These are phyloP conservation scores for Trichoderma koningiopsis DNA, from an alignment of 2,329 filamentous ascomycete genomes.

Conservation along the genomic window DNA sequence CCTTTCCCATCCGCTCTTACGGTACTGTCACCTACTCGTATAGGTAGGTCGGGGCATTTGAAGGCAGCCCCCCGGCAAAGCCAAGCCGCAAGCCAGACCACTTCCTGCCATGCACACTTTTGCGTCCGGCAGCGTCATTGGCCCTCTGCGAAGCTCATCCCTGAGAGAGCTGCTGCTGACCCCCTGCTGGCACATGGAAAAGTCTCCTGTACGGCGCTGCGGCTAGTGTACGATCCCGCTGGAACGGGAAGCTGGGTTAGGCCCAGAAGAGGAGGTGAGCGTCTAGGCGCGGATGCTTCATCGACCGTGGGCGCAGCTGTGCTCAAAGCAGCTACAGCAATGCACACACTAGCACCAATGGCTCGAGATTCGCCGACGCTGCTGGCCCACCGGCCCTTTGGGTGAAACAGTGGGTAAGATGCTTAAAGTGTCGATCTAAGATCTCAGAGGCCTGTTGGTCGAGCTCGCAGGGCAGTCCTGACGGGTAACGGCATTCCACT, in stretches of 20 bases:
- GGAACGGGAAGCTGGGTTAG: slow-evolving; percentile 26
- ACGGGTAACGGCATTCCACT: too few species aligned
- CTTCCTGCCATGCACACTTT: slow-evolving; percentile 2
- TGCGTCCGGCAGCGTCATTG: slow-evolving; percentile 8
- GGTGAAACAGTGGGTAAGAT: slow-evolving; percentile 19
- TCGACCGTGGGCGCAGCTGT: not conserved
- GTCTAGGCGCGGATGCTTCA: slow-evolving; percentile 12
- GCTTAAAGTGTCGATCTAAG: slow-evolving; percentile 17
- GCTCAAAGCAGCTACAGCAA: not conserved
- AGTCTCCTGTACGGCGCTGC: slow-evolving; percentile 9
- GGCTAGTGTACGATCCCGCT: slow-evolving; percentile 26
- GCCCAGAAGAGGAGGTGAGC: slow-evolving; percentile 20
- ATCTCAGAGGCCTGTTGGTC: slow-evolving; percentile 4
- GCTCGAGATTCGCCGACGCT: slow-evolving; percentile 19
- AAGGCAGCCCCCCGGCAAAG: slow-evolving; percentile 11
- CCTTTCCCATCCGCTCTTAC: slow-evolving; percentile 16
- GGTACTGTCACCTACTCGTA: slow-evolving; percentile 27
- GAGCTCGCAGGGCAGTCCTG: not conserved
- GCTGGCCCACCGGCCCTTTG: slow-evolving; percentile 1
- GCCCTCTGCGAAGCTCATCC: not conserved
- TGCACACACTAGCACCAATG: slow-evolving; percentile 8
- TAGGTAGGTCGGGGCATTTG: slow-evolving; percentile 23
- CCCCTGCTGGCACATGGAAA: slow-evolving; percentile 25
- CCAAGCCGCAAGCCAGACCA: slow-evolving; percentile 8
- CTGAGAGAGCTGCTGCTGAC: not conserved